Percentiles rank a stretch among this genome's conserved stretches.
Conservation (phyloP, 306 rosid species). For the Quillaja saponaria region DNA sequence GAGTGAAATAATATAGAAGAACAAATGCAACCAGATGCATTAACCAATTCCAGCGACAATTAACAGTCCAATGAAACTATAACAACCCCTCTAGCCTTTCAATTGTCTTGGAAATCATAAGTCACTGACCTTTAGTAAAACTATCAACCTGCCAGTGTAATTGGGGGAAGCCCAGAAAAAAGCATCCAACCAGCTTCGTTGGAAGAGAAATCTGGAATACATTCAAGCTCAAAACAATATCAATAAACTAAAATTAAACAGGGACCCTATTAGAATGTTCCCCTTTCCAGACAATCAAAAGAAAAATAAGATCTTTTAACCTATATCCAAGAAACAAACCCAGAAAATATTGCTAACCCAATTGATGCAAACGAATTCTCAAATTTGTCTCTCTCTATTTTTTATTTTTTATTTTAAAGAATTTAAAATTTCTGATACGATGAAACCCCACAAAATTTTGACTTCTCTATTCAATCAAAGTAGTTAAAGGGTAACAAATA, state of each 20-base stretch:
- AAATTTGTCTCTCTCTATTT: slow-evolving; percentile 9
- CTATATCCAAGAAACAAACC: slow-evolving; percentile 20
- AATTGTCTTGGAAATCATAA: slow-evolving; percentile 35
- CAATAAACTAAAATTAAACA: slow-evolving; percentile 26
- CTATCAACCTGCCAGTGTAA: slow-evolving; percentile 36
- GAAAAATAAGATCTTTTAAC: slow-evolving; percentile 23
- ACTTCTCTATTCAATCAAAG: slow-evolving; percentile 43
- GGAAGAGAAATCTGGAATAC: slow-evolving; percentile 36
- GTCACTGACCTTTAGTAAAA: slow-evolving; percentile 23
- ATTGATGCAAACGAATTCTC: slow-evolving; percentile 11
- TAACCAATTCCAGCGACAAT: slow-evolving; percentile 33
- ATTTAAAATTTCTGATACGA: not conserved
- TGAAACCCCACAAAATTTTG: slow-evolving; percentile 43
- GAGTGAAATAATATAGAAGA: slow-evolving; percentile 14
- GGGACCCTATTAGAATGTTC: slow-evolving; percentile 16
- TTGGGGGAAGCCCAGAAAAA: slow-evolving; percentile 28
- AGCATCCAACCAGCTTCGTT: slow-evolving; percentile 33
- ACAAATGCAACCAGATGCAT: slow-evolving; percentile 28
- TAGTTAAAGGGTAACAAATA: slow-evolving; percentile 25
- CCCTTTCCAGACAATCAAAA: slow-evolving; percentile 20
- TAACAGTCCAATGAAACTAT: slow-evolving; percentile 25
- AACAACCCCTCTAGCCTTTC: slow-evolving; percentile 30
- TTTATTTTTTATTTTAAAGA: not conserved
- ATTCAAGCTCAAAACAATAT: slow-evolving; percentile 36
- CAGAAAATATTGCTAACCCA: slow-evolving; percentile 27